Evolutionary conservation across 352 stramenopile genomes (phyloP).

Genomic region (Globisporangium viniferum): DNA sequence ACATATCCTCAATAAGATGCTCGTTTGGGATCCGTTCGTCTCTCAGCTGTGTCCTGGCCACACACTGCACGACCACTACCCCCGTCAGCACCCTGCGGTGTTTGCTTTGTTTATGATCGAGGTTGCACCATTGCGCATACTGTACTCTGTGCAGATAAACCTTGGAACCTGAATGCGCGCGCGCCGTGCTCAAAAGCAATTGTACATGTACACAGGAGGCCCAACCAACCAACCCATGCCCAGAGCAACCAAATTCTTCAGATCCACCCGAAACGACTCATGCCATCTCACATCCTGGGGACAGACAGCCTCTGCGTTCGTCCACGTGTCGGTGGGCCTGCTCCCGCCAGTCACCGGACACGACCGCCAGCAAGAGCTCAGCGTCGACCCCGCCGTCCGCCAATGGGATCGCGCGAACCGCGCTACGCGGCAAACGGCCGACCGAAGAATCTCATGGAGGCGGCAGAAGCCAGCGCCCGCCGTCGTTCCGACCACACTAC

Average conservation of each 20-base stretch:
- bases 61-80: not conserved
- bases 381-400: not conserved
- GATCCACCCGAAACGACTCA: not conserved
- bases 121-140: not conserved
- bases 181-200: not conserved
- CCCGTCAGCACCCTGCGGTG: not conserved
- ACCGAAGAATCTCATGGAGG: not conserved
- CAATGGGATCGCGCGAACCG: conserved; percentile 3
- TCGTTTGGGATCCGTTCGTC: not conserved
- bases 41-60: not conserved
- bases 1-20: not conserved
- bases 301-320: not conserved
- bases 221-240: not conserved
- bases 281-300: not conserved
- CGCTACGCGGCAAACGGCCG: not conserved
- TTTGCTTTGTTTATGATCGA: not conserved
- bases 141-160: not conserved
- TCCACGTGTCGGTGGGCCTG: not conserved
- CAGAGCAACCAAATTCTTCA: not conserved
- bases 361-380: not conserved
- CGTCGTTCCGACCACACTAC: not conserved
- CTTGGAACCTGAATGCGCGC: not conserved
- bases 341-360: not conserved
- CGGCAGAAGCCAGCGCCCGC: not conserved
- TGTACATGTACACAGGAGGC: not conserved